phyloP scores from a whole-genome alignment of 1,284 basidiomycete species.

The Peniophora sp. region DNA sequence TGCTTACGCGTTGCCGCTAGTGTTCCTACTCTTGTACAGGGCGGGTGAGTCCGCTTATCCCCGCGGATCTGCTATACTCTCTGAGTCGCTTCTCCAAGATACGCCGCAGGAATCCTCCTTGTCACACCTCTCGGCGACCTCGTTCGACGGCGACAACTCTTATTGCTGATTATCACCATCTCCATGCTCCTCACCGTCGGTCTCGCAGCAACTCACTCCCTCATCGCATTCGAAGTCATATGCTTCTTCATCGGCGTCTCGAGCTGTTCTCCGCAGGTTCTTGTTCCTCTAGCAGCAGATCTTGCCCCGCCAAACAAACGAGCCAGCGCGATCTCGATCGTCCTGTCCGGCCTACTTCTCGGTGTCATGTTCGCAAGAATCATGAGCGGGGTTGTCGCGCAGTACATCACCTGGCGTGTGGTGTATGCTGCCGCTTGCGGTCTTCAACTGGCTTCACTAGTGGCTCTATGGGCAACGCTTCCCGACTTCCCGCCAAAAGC shows the following conservation, averaged over 20 bases:
- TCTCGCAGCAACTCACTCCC: slow-evolving; percentile 32
- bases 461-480: slow-evolving; percentile 32
- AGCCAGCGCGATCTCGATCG: slow-evolving; percentile 41
- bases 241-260: slow-evolving; percentile 38
- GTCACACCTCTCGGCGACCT: slow-evolving; percentile 48
- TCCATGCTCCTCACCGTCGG: slow-evolving; percentile 36
- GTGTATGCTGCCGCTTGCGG: slow-evolving; percentile 40
- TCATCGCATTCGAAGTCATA: slow-evolving; percentile 37
- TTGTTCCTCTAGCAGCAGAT: slow-evolving; percentile 48
- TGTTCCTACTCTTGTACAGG: too few species aligned
- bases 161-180: slow-evolving; percentile 33
- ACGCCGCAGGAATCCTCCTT: slow-evolving; percentile 39
- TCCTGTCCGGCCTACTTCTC: slow-evolving; percentile 40
- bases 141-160: slow-evolving; percentile 39
- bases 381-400: slow-evolving; percentile 37
- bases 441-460: slow-evolving; percentile 26
- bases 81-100: slow-evolving; percentile 17
- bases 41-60: background rate
- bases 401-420: slow-evolving; percentile 38
- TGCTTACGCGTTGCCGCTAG: background rate
- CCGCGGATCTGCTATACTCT: too few species aligned
- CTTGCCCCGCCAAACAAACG: slow-evolving; percentile 39
- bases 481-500: slow-evolving; percentile 47
- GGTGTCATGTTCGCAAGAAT: slow-evolving; percentile 44
- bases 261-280: slow-evolving; percentile 33